These are phyloP conservation scores for Luffa acutangula DNA, from an alignment of 306 rosid species.

Conservation along the genomic window DNA sequence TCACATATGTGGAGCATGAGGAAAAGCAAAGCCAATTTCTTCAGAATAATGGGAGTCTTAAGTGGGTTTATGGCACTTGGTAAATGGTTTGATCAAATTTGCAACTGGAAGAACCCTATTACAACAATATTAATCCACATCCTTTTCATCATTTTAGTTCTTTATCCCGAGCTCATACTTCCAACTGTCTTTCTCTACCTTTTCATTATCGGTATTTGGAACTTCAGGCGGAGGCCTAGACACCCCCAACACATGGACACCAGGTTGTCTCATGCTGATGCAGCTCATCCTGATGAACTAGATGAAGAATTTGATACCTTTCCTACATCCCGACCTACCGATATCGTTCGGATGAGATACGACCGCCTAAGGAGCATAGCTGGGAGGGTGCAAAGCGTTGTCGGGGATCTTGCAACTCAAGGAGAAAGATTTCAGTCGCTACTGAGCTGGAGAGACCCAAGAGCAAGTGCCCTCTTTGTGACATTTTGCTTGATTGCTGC, in stretches of 20 bases:
- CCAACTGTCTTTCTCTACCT: slow-evolving; percentile 77
- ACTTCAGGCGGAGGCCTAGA: slow-evolving; percentile 62
- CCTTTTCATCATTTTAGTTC: slow-evolving; percentile 65
- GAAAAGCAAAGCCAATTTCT: slow-evolving; percentile 94
- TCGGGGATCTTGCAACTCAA: slow-evolving; percentile 85
- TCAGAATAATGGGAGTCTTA: slow-evolving; percentile 78
- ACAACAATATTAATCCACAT: slow-evolving; percentile 73
- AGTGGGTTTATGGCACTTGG: slow-evolving; percentile 56
- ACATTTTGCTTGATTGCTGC: slow-evolving; percentile 62
- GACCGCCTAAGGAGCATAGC: slow-evolving; percentile 74
- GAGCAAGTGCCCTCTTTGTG: slow-evolving; percentile 62
- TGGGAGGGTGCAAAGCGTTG: slow-evolving; percentile 78
- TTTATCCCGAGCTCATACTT: slow-evolving; percentile 74
- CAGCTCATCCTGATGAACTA: slow-evolving; percentile 66
- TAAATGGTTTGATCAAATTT: slow-evolving; percentile 79
- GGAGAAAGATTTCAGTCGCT: slow-evolving; percentile 77
- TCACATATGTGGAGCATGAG: slow-evolving; percentile 96
- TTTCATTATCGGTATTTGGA: slow-evolving; percentile 89
- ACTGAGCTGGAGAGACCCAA: slow-evolving; percentile 90
- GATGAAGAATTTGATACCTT: slow-evolving; percentile 83
- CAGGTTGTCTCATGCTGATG: slow-evolving; percentile 72
- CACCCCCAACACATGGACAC: slow-evolving; percentile 96
- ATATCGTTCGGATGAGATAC: slow-evolving; percentile 64
- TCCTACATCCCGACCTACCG: slow-evolving; percentile 54
- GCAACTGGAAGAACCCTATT: slow-evolving; percentile 84